Evolutionary conservation across 106 monocot species (phyloP), one percentile per base, ranked within the genome.

Genomic region (Allium fistulosum): DNA sequence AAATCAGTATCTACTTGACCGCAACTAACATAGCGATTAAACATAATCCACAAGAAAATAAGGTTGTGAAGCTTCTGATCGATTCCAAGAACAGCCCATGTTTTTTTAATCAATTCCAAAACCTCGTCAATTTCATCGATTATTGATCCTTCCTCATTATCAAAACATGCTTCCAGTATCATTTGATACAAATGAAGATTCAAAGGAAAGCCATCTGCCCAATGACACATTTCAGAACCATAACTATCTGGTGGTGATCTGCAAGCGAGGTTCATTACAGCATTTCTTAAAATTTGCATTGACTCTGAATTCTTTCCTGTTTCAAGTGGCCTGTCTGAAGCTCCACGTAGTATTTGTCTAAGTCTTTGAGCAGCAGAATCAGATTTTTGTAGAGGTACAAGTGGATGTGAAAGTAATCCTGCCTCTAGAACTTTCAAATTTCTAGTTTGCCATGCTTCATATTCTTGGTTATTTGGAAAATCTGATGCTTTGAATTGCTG

Each of bases 401-500:
- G 72, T 64, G 97, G 92, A 69, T 97, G 92, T 9, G 81, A 59
- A 9, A 97, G 92, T 4, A 97, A 71, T n/a, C 97, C 97, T 69
- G 80, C 84, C 57, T 97, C 92, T 66, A 97, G 92, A 67, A 97
- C 48, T 72, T 84, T 97, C 48, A 97, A 67, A 70, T 89, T 87
- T 71, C 97, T 82, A 55, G 13, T 59, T 22, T 74, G 76, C 92
- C 92, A 97, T 22, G 82, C 64, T 66, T 84, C 82, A 72, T 84
- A 92, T 57, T 92, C 89, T 66, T 89, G 78, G 26, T 76, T 86
- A 66, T 89, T 84, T 26, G 82, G 75, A 65, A 97, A 92, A 78
- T 97, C 97, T 66, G 97, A 87, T 70, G 83, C 66, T 67, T 92
- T 97, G 72, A 97, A 92, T 69, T 97, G 97, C 59, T 97, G 97